Base-by-base conservation (phyloP, 768 basidiomycete species). In the Phylloporus sp. region DNA sequence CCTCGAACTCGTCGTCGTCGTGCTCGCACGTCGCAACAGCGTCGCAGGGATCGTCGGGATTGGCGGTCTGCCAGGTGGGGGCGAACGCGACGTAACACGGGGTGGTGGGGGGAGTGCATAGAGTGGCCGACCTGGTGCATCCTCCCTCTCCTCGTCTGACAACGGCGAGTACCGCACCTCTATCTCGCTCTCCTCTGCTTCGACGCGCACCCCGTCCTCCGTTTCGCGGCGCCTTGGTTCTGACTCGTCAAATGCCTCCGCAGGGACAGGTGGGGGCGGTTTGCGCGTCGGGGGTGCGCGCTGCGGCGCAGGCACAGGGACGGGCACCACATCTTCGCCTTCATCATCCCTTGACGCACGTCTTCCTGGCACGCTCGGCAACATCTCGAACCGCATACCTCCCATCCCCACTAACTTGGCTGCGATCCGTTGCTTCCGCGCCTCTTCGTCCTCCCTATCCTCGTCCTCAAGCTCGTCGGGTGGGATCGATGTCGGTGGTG, bases 171-270 rank as follows among this genome's bases (percentile, higher is more conserved):
- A 74, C 9, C 68, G 72, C 9, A 85, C 79, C 57, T 88, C 86
- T 13, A 81, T 71, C 61, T 88, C 85, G 54, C 84, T 87, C 59
- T 88, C 86, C 60, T 87, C 32, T 34, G 32, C 32, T 34, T 34
- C 32, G 4, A 34, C 80, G 32, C 76, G 75, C 22, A 83, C 82
- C 10, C 79, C 79, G 40, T 88, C 85, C 18, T 84, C 82, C 5
- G 80, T 80, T 28, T 70, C 68, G 29, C 66, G 60, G 26, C n/a
- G n/a, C 66, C n/a, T n/a, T 35, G 56, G 60, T 77, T 74, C 54
- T 10, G 72, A 65, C 36, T 81, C 80, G n/a, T 70, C 32, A 29
- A 20, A 38, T 20, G 18, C 50, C 45, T 57, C 15, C 6, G 39
- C 32, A 5, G 55, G 51, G 13, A 59, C 40, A 0, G 66, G 57